These are phyloP conservation scores for Globisporangium nodosum DNA, from an alignment of 352 stramenopile genomes.

Conservation along the genomic window DNA sequence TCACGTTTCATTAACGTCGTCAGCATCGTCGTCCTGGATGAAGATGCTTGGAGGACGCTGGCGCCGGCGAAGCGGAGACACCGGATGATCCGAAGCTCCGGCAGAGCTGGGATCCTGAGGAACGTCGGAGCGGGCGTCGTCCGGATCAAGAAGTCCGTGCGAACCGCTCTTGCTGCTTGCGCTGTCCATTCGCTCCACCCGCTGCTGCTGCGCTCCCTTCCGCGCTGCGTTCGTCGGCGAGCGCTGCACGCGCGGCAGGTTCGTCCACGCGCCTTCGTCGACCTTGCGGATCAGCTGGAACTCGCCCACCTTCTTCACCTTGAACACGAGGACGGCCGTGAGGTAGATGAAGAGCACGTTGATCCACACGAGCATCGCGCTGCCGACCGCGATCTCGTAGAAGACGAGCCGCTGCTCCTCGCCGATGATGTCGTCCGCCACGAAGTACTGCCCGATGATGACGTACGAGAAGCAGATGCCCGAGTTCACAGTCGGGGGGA, in stretches of 20 bases:
- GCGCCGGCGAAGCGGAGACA: constrained; percentile 34
- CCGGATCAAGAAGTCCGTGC: constrained; percentile 12
- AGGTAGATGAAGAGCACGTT: constrained; percentile 88
- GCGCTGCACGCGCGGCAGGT: constrained; percentile 65
- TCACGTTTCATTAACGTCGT: constrained; percentile 29
- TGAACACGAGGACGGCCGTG: constrained; percentile 83
- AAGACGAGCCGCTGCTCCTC: constrained; percentile 83
- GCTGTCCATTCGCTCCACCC: constrained; percentile 27
- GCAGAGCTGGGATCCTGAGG: not conserved
- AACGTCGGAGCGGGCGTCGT: not conserved
- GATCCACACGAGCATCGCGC: constrained; percentile 79
- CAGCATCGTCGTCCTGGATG: constrained; percentile 17
- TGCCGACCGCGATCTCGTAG: constrained; percentile 83
- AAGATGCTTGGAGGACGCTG: constrained; percentile 19
- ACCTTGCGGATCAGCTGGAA: constrained; percentile 79
- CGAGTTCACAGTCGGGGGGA: constrained; percentile 83
- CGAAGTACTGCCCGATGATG: constrained; percentile 80
- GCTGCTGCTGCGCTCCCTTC: constrained; percentile 1
- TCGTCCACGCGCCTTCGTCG: constrained; percentile 75
- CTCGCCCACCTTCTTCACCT: constrained; percentile 83
- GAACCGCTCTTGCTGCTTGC: constrained; percentile 22
- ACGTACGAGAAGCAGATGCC: constrained; percentile 86
- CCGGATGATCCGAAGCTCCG: constrained; percentile 6
- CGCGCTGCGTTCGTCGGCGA: constrained; percentile 32
- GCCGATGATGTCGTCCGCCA: constrained; percentile 68